Evolutionary conservation across 2,329 filamentous ascomycete genomes (phyloP), one percentile per base, ranked within the genome.

Genomic region (Xylaria hypoxylon): DNA sequence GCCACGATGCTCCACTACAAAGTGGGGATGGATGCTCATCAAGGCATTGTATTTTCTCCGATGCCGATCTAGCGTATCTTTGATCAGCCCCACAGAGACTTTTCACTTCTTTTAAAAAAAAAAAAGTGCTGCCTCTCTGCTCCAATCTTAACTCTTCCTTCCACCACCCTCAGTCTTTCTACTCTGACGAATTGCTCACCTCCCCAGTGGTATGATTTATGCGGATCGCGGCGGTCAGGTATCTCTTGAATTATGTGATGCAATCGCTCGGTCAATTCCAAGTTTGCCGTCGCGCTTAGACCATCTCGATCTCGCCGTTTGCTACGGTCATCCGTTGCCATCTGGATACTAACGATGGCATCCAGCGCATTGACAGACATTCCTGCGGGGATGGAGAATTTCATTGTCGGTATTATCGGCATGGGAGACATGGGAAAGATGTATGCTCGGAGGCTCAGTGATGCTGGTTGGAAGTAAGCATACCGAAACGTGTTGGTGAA

Each of bases 391-490:
- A 88, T 88, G 90, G 87, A 90, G 73, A 84, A 87, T 76, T 93
- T 93, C 78, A 89, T 91, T 69, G 87, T 99, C 72, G 96, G 96
- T 72, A 92, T 99, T 77, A 99, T 99, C 79, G 96, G 96, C 68
- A 97, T 99, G 94, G 96, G 96, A 71, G 95, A 97, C 77, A 99
- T 99, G 96, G 96, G 96, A 76, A 97, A 91, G 86, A 96, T 99
- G 93, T 99, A 99, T 80, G 93, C 96, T 76, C 89, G 91, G 77
- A 89, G 90, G 77, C 87, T 99, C 76, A 94, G 93, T 80, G 88
- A 89, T 77, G 96, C 95, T 77, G 96, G 96, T 77, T 99, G 96
- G 95, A 97, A 93, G 96, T 98, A 92, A 89, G 84, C 75, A 69
- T 59, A 65, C 62, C 59, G 57, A 61, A 44, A 35, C 42, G 45